A percentile compares a stretch with the other conserved stretches of the same genome.
Evolutionary conservation across 805 yeast genomes (phyloP).

Genomic region (Vanderwaltozyma yarrowii): DNA sequence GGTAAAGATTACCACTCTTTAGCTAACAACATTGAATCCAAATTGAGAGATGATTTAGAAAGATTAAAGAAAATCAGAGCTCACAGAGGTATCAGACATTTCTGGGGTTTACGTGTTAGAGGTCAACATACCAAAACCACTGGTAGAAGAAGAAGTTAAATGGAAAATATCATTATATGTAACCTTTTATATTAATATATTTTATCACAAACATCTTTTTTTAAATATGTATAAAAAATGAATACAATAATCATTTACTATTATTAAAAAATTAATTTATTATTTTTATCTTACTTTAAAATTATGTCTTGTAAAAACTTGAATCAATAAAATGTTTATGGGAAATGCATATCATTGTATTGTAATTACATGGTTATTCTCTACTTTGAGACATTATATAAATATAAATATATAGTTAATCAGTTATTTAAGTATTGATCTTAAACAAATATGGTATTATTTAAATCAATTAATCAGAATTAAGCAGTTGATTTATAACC

Average conservation of each 20-base stretch:
- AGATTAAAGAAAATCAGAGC: conserved; percentile 99
- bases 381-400: too few relatives aligned
- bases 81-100: conserved; percentile 99
- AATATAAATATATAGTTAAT: too few relatives aligned
- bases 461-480: conserved; percentile 13
- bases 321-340: too few relatives aligned
- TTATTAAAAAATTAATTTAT: not conserved
- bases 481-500: conserved; percentile 11
- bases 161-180: not conserved
- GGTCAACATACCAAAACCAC: conserved; percentile 99
- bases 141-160: conserved; percentile 70
- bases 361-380: too few relatives aligned
- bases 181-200: not conserved
- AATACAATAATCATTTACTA: conserved; percentile 5
- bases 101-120: conserved; percentile 99
- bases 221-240: conserved; percentile 3
- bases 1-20: conserved; percentile 99
- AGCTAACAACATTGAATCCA: conserved; percentile 98
- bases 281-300: too few relatives aligned
- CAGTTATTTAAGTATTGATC: too few relatives aligned
- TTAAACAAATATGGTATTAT: too few relatives aligned
- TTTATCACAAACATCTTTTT: conserved; percentile 1
- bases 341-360: too few relatives aligned
- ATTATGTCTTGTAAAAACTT: too few relatives aligned
- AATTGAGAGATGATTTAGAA: conserved; percentile 99